Base-by-base conservation (phyloP, 2,329 filamentous ascomycete genomes). In the Trichoderma cornu-damae region DNA sequence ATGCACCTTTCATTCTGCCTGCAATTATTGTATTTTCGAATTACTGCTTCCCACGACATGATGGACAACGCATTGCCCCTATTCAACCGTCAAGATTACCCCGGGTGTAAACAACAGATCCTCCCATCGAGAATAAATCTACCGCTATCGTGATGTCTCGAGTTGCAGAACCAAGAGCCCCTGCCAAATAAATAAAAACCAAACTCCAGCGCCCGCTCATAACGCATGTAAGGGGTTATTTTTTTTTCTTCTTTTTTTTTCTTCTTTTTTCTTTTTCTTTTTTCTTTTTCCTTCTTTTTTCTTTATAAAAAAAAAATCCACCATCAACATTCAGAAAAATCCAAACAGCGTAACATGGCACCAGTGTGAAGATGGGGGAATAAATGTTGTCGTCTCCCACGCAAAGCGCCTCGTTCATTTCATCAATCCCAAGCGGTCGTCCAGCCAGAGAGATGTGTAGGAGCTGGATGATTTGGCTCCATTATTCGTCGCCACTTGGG, bases 191-290 rank as follows among this genome's bases (percentile, higher is more conserved):
- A 34, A 38, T 11, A 50, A 48, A 49, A n/a, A n/a, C n/a, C 14
- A 28, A 20, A 37, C 14, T 26, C 47, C 55, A 58, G 52, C 55
- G 55, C 55, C 55, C 46, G 55, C 48, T 58, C 47, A 32, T 52
- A 58, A 58, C 52, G 55, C 55, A 58, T 51, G 32, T 37, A 46
- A 28, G 49, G 26, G 38, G 28, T 42, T 58, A 47, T n/a, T n/a
- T n/a, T n/a, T n/a, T n/a, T n/a, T n/a, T n/a, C n/a, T n/a, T n/a
- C n/a, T n/a, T n/a, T n/a, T n/a, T n/a, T n/a, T n/a, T n/a, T n/a
- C n/a, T n/a, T n/a, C n/a, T n/a, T n/a, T n/a, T n/a, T n/a, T n/a
- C n/a, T n/a, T n/a, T n/a, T n/a, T n/a, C n/a, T n/a, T n/a, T n/a
- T n/a, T n/a, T n/a, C n/a, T n/a, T n/a, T n/a, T n/a, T n/a, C n/a